These are phyloP conservation scores for Starmerella stigmatis DNA, from an alignment of 805 yeast genomes.

Conservation along the genomic window DNA sequence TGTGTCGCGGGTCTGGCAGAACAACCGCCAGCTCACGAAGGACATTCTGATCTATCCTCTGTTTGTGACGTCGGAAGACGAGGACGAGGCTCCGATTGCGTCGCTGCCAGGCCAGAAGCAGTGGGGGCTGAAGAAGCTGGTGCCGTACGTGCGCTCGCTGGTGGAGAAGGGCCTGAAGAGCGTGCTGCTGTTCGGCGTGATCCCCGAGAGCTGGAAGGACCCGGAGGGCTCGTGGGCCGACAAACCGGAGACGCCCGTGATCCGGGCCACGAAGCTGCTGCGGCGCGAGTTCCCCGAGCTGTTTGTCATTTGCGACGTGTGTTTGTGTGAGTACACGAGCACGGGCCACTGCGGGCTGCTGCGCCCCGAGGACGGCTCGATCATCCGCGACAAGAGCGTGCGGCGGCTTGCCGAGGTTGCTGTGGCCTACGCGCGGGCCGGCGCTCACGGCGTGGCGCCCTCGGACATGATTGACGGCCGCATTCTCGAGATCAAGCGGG, in stretches of 20 bases:
- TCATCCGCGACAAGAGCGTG: constrained; percentile 65
- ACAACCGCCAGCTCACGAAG: constrained; percentile 69
- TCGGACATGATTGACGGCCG: constrained; percentile 98
- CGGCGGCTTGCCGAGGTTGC: constrained; percentile 88
- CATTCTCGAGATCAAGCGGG: constrained; percentile 73
- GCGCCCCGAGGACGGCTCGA: constrained; percentile 68
- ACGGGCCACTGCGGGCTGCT: constrained; percentile 98
- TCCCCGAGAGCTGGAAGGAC: constrained; percentile 68
- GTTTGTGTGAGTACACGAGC: constrained; percentile 89
- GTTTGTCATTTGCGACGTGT: constrained; percentile 86
- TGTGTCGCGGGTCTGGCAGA: constrained; percentile 81
- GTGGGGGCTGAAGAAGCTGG: constrained; percentile 68
- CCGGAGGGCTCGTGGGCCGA: constrained; percentile 80
- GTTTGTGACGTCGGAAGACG: constrained; percentile 68
- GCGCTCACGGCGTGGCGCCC: constrained; percentile 93
- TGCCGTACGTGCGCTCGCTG: constrained; percentile 58
- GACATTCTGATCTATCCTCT: constrained; percentile 88
- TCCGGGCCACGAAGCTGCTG: constrained; percentile 59
- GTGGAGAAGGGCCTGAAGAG: constrained; percentile 73
- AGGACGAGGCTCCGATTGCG: constrained; percentile 61
- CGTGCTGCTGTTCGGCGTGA: constrained; percentile 84
- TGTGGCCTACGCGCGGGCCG: constrained; percentile 88
- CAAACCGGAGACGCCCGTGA: constrained; percentile 93
- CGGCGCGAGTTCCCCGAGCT: constrained; percentile 63
- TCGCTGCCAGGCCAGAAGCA: constrained; percentile 83